Evolutionary conservation across 495 filamentous ascomycete species (phyloP).

Genomic region (Lichina pygmaea): DNA sequence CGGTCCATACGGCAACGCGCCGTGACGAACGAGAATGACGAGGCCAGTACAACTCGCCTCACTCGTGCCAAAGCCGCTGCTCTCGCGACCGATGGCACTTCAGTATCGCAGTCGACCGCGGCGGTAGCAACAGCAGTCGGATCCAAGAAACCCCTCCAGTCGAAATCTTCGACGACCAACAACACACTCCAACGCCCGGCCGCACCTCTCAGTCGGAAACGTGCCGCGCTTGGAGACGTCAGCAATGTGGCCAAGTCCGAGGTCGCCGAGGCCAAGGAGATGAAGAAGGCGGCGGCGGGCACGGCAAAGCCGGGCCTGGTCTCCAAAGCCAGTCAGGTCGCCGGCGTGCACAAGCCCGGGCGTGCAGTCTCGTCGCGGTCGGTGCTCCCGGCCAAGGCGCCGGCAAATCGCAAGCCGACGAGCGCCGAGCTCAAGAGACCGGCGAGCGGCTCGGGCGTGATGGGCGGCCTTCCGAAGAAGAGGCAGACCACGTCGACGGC

Average conservation of each 20-base stretch:
- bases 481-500: constrained; percentile 22
- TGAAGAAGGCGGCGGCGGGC: constrained; percentile 37
- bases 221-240: constrained; percentile 67
- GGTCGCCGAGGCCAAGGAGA: constrained; percentile 25
- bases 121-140: constrained; percentile 5
- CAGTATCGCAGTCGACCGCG: constrained; percentile 10
- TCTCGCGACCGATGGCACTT: constrained; percentile 24
- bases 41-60: constrained; percentile 44
- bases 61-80: constrained; percentile 82
- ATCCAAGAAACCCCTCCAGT: constrained; percentile 5
- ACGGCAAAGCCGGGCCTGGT: constrained; percentile 31
- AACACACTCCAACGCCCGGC: constrained; percentile 6
- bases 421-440: constrained; percentile 35
- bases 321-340: constrained; percentile 50
- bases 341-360: constrained; percentile 54
- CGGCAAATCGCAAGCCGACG: constrained; percentile 27
- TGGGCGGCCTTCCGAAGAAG: constrained; percentile 33
- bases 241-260: constrained; percentile 80
- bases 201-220: constrained; percentile 26
- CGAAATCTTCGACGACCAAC: constrained; percentile 6
- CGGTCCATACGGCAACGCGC: constrained; percentile 33
- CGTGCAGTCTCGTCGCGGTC: constrained; percentile 37
- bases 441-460: constrained; percentile 43
- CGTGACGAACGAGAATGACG: constrained; percentile 77
- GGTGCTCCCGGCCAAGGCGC: constrained; percentile 32